These are phyloP conservation scores for Ramaria rubella DNA, from an alignment of 768 basidiomycete species.

Conservation along the genomic window DNA sequence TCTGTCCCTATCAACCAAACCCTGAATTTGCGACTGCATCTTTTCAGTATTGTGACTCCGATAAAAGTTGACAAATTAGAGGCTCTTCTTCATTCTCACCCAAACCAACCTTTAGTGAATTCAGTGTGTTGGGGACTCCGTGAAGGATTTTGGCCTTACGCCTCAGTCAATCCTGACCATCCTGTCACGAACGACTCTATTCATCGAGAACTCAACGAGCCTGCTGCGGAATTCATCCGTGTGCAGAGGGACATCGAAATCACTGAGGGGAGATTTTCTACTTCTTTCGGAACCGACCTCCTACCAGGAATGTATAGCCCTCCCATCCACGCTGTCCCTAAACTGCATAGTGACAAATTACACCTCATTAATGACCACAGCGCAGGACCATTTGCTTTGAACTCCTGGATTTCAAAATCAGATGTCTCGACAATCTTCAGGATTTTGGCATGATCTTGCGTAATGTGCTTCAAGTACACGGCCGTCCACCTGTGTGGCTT, in stretches of 20 bases:
- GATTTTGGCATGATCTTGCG: constrained; percentile 20
- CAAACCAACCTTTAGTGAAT: constrained; percentile 32
- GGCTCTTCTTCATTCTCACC: constrained; percentile 25
- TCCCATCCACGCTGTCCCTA: constrained; percentile 24
- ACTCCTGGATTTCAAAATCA: constrained; percentile 21
- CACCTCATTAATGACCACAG: constrained; percentile 30
- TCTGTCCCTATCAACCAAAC: constrained; percentile 19
- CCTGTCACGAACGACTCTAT: not conserved
- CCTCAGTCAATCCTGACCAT: constrained; percentile 17
- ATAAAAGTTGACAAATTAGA: constrained; percentile 30
- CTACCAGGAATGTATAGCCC: constrained; percentile 25
- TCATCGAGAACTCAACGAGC: not conserved
- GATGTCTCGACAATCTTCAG: constrained; percentile 16
- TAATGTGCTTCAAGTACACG: constrained; percentile 13
- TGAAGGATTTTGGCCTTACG: constrained; percentile 42
- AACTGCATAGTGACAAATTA: constrained; percentile 21
- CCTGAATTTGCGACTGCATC: constrained; percentile 19
- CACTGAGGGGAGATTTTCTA: constrained; percentile 20
- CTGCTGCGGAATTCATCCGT: constrained; percentile 20
- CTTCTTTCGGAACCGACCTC: constrained; percentile 21
- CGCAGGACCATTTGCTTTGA: constrained; percentile 23
- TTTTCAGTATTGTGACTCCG: constrained; percentile 33
- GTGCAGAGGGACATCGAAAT: too few relatives aligned
- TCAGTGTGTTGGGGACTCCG: constrained; percentile 25
- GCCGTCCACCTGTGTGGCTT: too few relatives aligned